Evolutionary conservation across 2,329 filamentous ascomycete species (phyloP).

Genomic region (Alternaria hordeiaustralica): DNA sequence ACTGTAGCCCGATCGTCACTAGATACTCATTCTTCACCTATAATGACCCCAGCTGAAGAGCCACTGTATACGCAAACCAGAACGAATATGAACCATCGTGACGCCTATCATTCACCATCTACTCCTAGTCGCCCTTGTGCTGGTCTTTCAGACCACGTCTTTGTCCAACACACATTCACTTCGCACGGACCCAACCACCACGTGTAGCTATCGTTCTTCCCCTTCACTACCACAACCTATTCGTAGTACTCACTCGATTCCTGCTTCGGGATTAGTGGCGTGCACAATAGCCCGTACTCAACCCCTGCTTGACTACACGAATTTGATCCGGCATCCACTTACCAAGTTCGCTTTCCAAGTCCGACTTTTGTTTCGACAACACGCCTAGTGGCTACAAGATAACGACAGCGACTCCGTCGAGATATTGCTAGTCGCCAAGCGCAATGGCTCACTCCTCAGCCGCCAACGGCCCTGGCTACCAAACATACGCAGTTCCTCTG

Average conservation of each 20-base stretch:
- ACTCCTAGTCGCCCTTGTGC: not conserved
- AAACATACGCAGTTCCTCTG: not conserved
- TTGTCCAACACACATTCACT: not conserved
- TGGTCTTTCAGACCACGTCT: constrained; percentile 1
- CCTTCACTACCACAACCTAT: not conserved
- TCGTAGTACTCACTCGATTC: not conserved
- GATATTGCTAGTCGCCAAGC: not conserved
- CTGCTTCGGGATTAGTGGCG: not conserved
- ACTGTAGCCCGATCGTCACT: not conserved
- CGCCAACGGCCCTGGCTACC: not conserved
- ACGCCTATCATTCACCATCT: not conserved
- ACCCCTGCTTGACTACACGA: not conserved
- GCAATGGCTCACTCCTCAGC: not conserved
- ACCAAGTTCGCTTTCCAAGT: not conserved
- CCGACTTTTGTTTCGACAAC: not conserved
- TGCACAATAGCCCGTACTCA: not conserved
- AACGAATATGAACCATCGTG: not conserved
- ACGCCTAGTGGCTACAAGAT: not conserved
- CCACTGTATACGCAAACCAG: not conserved
- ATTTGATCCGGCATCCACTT: not conserved
- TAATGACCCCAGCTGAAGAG: not conserved
- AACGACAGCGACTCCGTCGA: not conserved
- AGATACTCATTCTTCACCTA: not conserved
- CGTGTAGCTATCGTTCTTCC: constrained; percentile 1
- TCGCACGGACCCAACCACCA: constrained; percentile 1